Evolutionary conservation across 306 rosid species (phyloP), one percentile per base, ranked within the genome.

Genomic region (Oemleria cerasiformis): DNA sequence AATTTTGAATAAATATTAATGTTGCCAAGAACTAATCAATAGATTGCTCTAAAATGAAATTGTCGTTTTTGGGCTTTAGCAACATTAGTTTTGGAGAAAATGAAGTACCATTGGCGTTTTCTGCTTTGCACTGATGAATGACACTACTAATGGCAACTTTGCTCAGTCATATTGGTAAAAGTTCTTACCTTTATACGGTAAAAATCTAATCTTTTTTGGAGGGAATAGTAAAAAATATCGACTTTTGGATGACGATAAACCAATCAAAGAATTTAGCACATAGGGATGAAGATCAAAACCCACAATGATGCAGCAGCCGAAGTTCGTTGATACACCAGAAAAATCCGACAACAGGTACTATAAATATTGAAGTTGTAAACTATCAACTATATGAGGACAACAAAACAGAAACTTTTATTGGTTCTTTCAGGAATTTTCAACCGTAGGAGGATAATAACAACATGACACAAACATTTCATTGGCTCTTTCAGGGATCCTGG

Each of bases 401-500:
- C 4, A 40, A 62, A 49, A 40, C 8, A 36, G 63, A 63, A 53
- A 63, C 42, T 21, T 25, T 12, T 7, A 8, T 51, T 51, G 57
- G 17, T 51, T 51, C 30, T 25, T 25, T 25, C 30, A 25, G 30
- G 30, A 25, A 25, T 25, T 25, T 25, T 25, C 30, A 25, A 25
- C 2, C 30, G 1, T 25, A 25, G 30, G 2, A 25, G 30, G 30
- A 25, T 1, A 25, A 25, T 25, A 25, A 25, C 30, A 25, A 25
- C 30, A 25, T 25, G 30, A 25, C 30, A 25, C 30, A 25, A 25
- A 25, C 30, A 25, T 25, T 25, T 56, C 36, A 39, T 49, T 39
- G 15, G 43, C 42, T 41, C 66, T 60, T 77, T 81, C 79, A 80
- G 51, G 74, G 76, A 67, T 79, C 71, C 36, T 66, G 75, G 56